Base-by-base conservation (phyloP, 1,139 yeast genomes). In the Arxiozyma bovina region DNA sequence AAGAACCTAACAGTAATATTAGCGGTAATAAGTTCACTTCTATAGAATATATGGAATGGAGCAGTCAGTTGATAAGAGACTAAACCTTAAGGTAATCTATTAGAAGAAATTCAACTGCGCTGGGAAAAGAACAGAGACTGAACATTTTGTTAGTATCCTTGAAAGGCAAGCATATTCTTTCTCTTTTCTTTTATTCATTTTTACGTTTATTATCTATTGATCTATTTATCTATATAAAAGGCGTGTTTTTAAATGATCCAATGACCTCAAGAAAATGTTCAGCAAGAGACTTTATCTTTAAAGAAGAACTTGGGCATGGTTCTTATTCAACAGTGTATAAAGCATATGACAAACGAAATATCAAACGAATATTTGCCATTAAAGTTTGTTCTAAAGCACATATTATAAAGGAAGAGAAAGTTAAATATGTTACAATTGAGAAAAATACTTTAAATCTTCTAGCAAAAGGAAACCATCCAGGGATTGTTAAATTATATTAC, bases 351-450 rank as follows among this genome's bases (percentile, higher is more conserved):
- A 63, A 59, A 51, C 53, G 59, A 38, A 60, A 60, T 47, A 52
- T 52, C n/a, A 59, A 56, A 27, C 59, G 59, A 34, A 82, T 85
- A 55, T 93, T 87, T 67, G 99, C 99, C 4, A 84, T 94, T 58
- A 94, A 94, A 70, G 84, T 93, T 7, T 79, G 95, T 48, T 95
- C 94, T 61, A 94, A 94, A 71, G 79, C 90, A 47, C 99, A 94
- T 71, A 94, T 93, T 57, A 93, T 93, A 63, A 86, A 88, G 69
- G 99, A 93, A 71, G 87, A 87, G 68, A 93, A 93, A 70, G 94
- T 91, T 62, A 93, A 94, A 70, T 94, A 93, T 66, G 99, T 93
- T 57, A 91, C 91, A 66, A 93, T 94, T 57, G 99, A 94, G 70
- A 93, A 93, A 70, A 89, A 89, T 64, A 93, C 98, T 1, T 75